Evolutionary conservation across 352 stramenopile species (phyloP).

Genomic region (Pilasporangium apinafurcum): DNA sequence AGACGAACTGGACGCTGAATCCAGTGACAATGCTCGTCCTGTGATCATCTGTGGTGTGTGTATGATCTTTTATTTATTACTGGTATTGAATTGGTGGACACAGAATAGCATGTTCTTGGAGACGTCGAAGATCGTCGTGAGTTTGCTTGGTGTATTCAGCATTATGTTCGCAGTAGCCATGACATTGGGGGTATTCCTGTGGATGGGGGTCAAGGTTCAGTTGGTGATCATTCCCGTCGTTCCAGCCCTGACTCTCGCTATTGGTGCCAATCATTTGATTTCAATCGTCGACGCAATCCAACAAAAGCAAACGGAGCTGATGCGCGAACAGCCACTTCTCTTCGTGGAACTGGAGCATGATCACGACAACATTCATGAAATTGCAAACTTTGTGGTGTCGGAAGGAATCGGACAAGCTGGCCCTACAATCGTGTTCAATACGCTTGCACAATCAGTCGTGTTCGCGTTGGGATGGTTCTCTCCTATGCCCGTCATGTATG

Average conservation of each 20-base stretch:
- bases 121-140: constrained; percentile 54
- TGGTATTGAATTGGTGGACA: constrained; percentile 64
- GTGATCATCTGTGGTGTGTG: constrained; percentile 48
- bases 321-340: constrained; percentile 33
- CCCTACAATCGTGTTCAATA: constrained; percentile 50
- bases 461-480: constrained; percentile 51
- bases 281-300: constrained; percentile 51
- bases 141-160: constrained; percentile 56
- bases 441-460: constrained; percentile 32
- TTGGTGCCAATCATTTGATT: constrained; percentile 73
- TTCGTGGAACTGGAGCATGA: constrained; percentile 46
- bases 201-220: constrained; percentile 52
- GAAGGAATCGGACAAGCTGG: constrained; percentile 45
- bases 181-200: constrained; percentile 66
- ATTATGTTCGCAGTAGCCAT: constrained; percentile 53
- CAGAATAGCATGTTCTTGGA: constrained; percentile 42
- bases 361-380: constrained; percentile 35
- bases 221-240: constrained; percentile 65
- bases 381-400: constrained; percentile 38
- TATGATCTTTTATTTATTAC: constrained; percentile 62
- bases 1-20: constrained; percentile 54
- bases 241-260: constrained; percentile 55
- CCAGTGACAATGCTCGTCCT: constrained; percentile 35
- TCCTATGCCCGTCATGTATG: constrained; percentile 55
- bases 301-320: constrained; percentile 35